A percentile compares a stretch with the other conserved stretches of the same genome.
Conservation (phyloP, 2,329 filamentous ascomycete species). For the Hawksworthiomyces lignivorus region DNA sequence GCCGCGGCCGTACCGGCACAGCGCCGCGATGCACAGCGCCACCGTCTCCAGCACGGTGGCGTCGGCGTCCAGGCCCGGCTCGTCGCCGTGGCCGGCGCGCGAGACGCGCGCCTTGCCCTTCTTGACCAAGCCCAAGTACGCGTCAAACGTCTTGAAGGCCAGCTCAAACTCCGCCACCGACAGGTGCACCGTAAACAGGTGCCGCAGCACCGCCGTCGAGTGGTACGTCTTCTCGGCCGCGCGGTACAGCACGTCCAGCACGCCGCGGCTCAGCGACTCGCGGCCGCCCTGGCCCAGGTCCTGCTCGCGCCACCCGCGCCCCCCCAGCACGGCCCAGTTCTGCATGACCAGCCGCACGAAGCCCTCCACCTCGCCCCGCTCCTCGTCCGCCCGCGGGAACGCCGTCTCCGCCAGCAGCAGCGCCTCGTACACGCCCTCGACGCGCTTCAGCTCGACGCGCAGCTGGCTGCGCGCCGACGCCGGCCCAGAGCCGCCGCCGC, state of each 20-base stretch:
- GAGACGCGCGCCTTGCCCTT: conserved; percentile 77
- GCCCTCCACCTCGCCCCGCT: conserved; percentile 69
- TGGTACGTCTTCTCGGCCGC: conserved; percentile 92
- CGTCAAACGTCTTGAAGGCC: conserved; percentile 83
- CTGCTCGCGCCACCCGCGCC: conserved; percentile 69
- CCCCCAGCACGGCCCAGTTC: conserved; percentile 81
- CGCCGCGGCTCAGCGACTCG: conserved; percentile 62
- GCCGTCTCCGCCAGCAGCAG: conserved; percentile 69
- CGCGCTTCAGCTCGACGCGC: conserved; percentile 67
- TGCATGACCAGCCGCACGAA: conserved; percentile 73
- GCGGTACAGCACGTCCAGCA: conserved; percentile 83
- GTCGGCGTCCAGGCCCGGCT: conserved; percentile 70
- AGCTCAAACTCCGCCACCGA: conserved; percentile 86
- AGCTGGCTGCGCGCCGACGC: conserved; percentile 53
- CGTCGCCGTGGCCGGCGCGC: conserved; percentile 65
- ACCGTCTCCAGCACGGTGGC: conserved; percentile 69
- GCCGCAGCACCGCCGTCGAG: conserved; percentile 78
- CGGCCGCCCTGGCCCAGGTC: conserved; percentile 79
- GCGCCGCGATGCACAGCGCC: conserved; percentile 67
- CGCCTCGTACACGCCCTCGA: conserved; percentile 72
- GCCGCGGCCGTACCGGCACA: conserved; percentile 73
- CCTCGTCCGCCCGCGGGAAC: conserved; percentile 78
- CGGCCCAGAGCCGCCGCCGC: too few relatives aligned
- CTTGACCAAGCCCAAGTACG: conserved; percentile 81
- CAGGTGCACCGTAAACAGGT: conserved; percentile 81